Base-by-base conservation (phyloP, 352 stramenopile genomes). In the Thraustochytrium striatum region DNA sequence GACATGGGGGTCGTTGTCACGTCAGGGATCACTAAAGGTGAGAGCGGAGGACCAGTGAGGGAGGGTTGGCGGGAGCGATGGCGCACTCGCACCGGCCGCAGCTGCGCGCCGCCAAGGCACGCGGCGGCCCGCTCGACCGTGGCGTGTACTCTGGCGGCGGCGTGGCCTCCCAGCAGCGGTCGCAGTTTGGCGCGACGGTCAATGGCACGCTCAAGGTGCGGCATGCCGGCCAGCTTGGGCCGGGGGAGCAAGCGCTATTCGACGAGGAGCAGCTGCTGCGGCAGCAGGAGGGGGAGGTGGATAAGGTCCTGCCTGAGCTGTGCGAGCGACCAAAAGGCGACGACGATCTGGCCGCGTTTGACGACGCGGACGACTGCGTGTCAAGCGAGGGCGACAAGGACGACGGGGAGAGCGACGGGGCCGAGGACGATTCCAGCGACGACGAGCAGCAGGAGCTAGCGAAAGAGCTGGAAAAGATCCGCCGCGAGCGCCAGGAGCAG, bases 391-490 rank as follows among this genome's bases (percentile, higher is more conserved):
- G 55, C 44, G 91, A 95, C 59, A 87, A 91, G 0, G 86, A 87
- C 47, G 84, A 85, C 72, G 86, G 86, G 7, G 88, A 87, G 30
- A 89, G 85, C 0, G 88, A 90, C 38, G 84, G 82, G 1, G 90
- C 85, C 0, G 59, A 70, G 25, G 44, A 25, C 30, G 59, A 61
- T 19, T 7, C 7, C 32, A 89, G 88, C 38, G 89, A 93, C 50
- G 89, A 99, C 79, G 96, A 99, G 84, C 95, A 99, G 84, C 94
- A 91, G 3, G 94, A 95, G 43, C 85, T 99, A 44, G 94, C 97
- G 87, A 89, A 91, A 2, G 96, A 99, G 85, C 84, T 99, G 30
- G 96, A 97, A 69, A 98, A 98, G 86, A 98, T 99, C 81, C 93
- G 95, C 75, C 88, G 91, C 50, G 96, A 99, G 83, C 90, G 95